Conservation (phyloP, 768 basidiomycete species). For the Suillus hirtellus region DNA sequence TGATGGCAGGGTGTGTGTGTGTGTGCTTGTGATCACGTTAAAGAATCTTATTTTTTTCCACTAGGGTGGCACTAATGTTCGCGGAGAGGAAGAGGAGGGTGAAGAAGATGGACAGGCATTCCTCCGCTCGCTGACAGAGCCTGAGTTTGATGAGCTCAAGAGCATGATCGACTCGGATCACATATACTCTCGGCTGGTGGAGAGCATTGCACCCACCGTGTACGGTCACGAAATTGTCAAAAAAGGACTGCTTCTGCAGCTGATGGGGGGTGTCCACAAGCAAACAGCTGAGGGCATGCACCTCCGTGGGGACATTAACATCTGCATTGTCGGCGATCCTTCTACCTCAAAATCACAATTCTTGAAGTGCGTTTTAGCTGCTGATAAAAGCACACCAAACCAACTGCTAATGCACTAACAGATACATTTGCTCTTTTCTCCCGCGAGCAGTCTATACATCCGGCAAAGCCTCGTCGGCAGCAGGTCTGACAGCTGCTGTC, state of each 20-base stretch:
- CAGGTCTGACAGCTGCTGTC: conserved; percentile 97
- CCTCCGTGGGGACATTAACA: conserved; percentile 97
- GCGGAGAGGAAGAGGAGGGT: conserved; percentile 83
- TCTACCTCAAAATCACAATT: conserved; percentile 99
- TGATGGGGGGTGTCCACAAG: conserved; percentile 99
- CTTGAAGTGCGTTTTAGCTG: conserved; percentile 69
- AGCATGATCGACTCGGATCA: conserved; percentile 93
- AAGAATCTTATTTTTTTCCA: not conserved
- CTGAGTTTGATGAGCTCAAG: conserved; percentile 93
- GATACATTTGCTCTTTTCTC: conserved; percentile 97
- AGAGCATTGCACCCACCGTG: conserved; percentile 95
- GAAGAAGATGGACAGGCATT: conserved; percentile 83
- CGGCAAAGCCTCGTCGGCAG: conserved; percentile 98
- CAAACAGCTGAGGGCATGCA: conserved; percentile 96
- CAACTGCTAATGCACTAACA: conserved; percentile 30
- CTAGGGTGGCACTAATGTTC: conserved; percentile 82
- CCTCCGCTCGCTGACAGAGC: conserved; percentile 85
- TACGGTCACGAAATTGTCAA: conserved; percentile 99
- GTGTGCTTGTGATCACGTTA: not conserved
- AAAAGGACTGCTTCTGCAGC: conserved; percentile 91
- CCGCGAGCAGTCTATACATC: conserved; percentile 98
- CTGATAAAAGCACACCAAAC: not conserved
- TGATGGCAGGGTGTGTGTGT: conserved; percentile 74
- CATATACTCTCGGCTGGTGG: conserved; percentile 91
- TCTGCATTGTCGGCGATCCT: conserved; percentile 97